Evolutionary conservation across 169 alveolate species (phyloP), one percentile per base, ranked within the genome.

Genomic region (Toxoplasma gondii): DNA sequence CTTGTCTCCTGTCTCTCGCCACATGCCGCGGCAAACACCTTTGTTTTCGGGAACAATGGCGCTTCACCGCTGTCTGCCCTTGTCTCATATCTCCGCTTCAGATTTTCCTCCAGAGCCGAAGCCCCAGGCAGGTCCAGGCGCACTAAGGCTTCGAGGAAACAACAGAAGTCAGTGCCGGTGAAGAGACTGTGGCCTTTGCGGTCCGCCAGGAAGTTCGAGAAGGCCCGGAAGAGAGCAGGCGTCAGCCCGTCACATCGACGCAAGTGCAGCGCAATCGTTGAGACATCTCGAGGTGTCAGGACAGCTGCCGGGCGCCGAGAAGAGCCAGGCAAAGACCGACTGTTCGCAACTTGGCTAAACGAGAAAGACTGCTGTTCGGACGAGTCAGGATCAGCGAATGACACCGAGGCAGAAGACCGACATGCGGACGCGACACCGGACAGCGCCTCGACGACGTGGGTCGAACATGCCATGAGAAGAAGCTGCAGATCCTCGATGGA

Each of bases 131-230:
- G 49, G 45, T 38, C 45, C 86, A 78, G 45, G 7, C 45, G 43
- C 86, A 78, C 86, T 45, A 78, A 45, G 10, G 86, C 86, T 16
- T 78, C 39, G 86, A 78, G 86, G 86, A 78, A 78, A 19, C 86
- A 78, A 19, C 86, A 78, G 86, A 78, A 78, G 86, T 78, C 86
- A 12, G 86, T 78, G 49, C 86, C 86, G 22, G 86, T 29, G 27
- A 78, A 31, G 86, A 78, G 45, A 2, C 86, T 41, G 39, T 78
- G 86, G 29, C 10, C 49, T 10, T 45, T 78, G 12, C 86, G 86
- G 31, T 78, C 86, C 9, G n/a, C 86, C 22, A 78, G 86, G 86
- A 36, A 78, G 1, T n/a, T 7, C 29, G 86, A n/a, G 45, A 78
- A 78, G 39, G 44, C 86, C 27, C 49, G 10, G 86, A 36, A 78